These are phyloP conservation scores for Amanita muscaria DNA, from an alignment of 768 basidiomycete genomes.

Conservation along the genomic window DNA sequence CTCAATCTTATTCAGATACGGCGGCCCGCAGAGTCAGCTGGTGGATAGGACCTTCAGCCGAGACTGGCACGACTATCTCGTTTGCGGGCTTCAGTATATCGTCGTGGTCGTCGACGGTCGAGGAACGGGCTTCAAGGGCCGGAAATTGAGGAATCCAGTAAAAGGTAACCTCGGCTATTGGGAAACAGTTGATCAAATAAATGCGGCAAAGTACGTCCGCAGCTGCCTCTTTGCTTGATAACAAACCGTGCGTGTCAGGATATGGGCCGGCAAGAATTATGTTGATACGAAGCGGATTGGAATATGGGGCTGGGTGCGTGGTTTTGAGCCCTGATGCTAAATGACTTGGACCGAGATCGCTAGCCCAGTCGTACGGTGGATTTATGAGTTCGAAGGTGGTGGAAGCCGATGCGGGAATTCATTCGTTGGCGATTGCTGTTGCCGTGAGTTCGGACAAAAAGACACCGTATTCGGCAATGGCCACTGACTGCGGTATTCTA, in stretches of 20 bases:
- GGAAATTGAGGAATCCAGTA: conserved; percentile 78
- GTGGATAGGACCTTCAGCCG: conserved; percentile 59
- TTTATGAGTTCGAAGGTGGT: conserved; percentile 92
- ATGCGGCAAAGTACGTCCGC: conserved; percentile 67
- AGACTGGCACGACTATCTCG: conserved; percentile 86
- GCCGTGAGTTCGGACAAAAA: conserved; percentile 52
- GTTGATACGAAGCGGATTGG: conserved; percentile 86
- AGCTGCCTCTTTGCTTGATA: background rate
- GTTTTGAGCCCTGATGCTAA: background rate
- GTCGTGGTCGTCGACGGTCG: conserved; percentile 87
- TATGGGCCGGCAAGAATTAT: conserved; percentile 82
- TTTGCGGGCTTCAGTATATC: conserved; percentile 73
- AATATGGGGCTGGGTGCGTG: conserved; percentile 94
- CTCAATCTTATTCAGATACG: conserved; percentile 47
- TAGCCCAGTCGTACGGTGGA: conserved; percentile 91
- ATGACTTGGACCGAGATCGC: conserved; percentile 2
- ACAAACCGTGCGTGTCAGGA: conserved; percentile 26
- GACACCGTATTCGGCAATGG: background rate
- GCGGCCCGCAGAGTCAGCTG: conserved; percentile 80
- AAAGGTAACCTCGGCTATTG: conserved; percentile 81
- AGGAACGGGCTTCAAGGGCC: conserved; percentile 88
- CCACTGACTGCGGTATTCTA: background rate
- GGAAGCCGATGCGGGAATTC: conserved; percentile 84
- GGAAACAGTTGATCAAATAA: conserved; percentile 86
- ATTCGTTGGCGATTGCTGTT: conserved; percentile 85